Percentiles rank a stretch among this genome's conserved stretches.
These are phyloP conservation scores for Metschnikowia sp. DNA, from an alignment of 805 yeast species.

Conservation along the genomic window DNA sequence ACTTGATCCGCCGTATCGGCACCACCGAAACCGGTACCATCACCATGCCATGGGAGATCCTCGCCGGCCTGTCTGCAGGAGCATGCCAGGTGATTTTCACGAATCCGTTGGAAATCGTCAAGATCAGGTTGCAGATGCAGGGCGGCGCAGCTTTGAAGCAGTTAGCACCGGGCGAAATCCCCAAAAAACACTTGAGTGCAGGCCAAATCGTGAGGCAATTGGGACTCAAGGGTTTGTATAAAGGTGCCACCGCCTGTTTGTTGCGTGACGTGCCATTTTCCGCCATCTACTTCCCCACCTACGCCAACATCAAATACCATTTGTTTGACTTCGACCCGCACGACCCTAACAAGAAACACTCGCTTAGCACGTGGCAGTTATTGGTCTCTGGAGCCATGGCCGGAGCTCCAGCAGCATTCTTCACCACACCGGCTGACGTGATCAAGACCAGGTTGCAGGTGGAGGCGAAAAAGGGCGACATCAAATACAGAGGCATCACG, in stretches of 20 bases:
- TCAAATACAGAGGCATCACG: constrained; percentile 68
- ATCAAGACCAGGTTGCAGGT: constrained; percentile 92
- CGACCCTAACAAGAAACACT: constrained; percentile 52
- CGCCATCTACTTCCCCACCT: constrained; percentile 95
- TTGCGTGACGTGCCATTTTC: constrained; percentile 95
- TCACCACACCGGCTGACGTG: constrained; percentile 96
- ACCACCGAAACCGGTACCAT: constrained; percentile 42
- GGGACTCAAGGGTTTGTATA: constrained; percentile 83
- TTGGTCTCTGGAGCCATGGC: constrained; percentile 89
- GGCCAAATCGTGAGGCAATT: constrained; percentile 69
- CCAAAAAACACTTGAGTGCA: constrained; percentile 50
- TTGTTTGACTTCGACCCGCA: constrained; percentile 79
- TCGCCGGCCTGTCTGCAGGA: constrained; percentile 94
- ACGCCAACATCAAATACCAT: constrained; percentile 85
- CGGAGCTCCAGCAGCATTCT: constrained; percentile 96
- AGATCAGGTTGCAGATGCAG: constrained; percentile 90
- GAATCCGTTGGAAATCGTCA: constrained; percentile 93
- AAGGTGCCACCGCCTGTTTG: constrained; percentile 88
- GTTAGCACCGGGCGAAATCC: constrained; percentile 35
- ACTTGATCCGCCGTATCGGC: constrained; percentile 72
- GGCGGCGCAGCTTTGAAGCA: constrained; percentile 49
- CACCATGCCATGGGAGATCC: constrained; percentile 61
- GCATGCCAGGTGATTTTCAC: constrained; percentile 95
- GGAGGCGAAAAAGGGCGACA: constrained; percentile 72
- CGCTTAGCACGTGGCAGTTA: constrained; percentile 78